Conservation (phyloP, 1,284 basidiomycete species). For the Melanopsichium pennsylvanicum region DNA sequence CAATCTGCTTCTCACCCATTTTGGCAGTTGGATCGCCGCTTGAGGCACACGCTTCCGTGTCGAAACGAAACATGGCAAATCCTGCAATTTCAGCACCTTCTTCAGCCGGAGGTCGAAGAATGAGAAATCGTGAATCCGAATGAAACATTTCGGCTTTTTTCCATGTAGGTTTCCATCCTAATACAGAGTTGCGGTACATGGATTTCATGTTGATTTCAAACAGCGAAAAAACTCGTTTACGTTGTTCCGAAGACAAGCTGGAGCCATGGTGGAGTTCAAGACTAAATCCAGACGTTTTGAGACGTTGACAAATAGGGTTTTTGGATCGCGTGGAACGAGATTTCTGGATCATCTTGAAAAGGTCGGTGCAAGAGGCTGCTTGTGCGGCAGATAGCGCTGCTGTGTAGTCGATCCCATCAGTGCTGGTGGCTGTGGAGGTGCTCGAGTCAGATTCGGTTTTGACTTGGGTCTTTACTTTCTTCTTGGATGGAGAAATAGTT, state of each 20-base stretch:
- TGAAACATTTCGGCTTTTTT: conserved; percentile 37
- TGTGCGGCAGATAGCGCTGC: conserved; percentile 13
- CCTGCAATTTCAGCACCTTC: conserved; percentile 34
- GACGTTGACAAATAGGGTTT: conserved; percentile 15
- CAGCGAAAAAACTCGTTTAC: conserved; percentile 35
- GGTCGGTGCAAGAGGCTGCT: background rate
- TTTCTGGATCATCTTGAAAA: conserved; percentile 17
- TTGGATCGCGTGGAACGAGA: conserved; percentile 10
- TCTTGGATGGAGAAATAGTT: background rate
- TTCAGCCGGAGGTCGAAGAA: conserved; percentile 18
- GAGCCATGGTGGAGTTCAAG: conserved; percentile 18
- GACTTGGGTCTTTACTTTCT: conserved; percentile 3
- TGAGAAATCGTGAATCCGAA: conserved; percentile 24
- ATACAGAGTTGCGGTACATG: conserved; percentile 33
- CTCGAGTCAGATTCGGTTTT: background rate
- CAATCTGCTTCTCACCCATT: conserved; percentile 15
- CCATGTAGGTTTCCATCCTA: conserved; percentile 31
- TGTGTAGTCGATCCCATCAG: conserved; percentile 8
- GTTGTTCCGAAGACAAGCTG: conserved; percentile 26
- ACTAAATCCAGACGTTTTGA: conserved; percentile 7
- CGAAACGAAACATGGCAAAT: conserved; percentile 39
- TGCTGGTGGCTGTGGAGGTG: too few species aligned
- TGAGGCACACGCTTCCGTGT: conserved; percentile 25
- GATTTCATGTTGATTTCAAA: conserved; percentile 44
- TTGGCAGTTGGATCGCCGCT: conserved; percentile 4